Evolutionary conservation across 805 yeast species (phyloP), one percentile per base, ranked within the genome.

Genomic region (Gaillardinia entomophila): DNA sequence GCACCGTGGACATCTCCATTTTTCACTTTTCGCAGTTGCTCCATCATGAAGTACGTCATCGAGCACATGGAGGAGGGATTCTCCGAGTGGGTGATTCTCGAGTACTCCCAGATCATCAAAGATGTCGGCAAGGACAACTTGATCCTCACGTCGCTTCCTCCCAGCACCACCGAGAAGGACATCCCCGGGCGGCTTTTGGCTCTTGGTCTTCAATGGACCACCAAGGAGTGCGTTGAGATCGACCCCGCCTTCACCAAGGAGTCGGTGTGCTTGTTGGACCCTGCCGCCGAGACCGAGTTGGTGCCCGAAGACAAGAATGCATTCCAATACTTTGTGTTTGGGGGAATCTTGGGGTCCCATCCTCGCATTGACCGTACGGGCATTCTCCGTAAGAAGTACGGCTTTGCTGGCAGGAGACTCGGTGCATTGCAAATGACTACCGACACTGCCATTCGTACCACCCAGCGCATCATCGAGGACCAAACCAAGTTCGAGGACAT

Each of bases 21-120:
- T n/a, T n/a, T n/a, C n/a, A n/a, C n/a, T n/a, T n/a, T n/a, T n/a
- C n/a, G n/a, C n/a, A n/a, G n/a, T n/a, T n/a, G n/a, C n/a, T n/a
- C n/a, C 22, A 19, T 19, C 27, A 85, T 85, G 95, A 87, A 86
- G 60, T 90, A 88, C 68, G 77, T 92, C 33, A 88, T 90, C 32
- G 98, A 90, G 59, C 98, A 90, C 55, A 90, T 90, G 97, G 98
- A 90, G 59, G 83, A 78, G 39, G 97, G 96, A 1, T 87, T 90
- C 71, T 86, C 96, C 42, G 92, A 84, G 43, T 90, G 98, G 98
- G 97, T 90, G 27, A 72, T 75, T 18, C 68, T 92, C 4, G 98
- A 90, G 50, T 90, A 90, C 58, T 60, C 76, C 17, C 86, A 83
- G 48, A 89, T 90, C 37, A 75, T 88, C 30, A 67, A 75, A 34